phyloP scores from a whole-genome alignment of 208 protist genomes.

The Angomonas deanei region DNA sequence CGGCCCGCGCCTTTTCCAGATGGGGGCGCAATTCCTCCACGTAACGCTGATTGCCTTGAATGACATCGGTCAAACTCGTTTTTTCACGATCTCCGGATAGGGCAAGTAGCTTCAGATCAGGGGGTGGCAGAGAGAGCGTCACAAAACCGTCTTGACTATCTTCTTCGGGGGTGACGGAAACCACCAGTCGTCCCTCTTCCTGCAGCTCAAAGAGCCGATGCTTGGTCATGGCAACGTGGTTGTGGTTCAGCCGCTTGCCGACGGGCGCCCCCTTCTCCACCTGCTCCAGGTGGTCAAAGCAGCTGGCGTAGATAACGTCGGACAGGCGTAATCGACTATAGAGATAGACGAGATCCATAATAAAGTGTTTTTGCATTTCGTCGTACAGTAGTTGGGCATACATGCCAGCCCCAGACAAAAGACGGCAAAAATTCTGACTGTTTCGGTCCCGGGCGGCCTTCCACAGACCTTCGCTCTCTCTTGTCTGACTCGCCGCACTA shows the following conservation, averaged over 20 bases:
- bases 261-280: background rate
- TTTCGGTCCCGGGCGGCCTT: background rate
- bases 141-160: background rate
- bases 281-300: background rate
- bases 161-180: background rate
- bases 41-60: background rate
- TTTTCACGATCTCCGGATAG: background rate
- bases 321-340: background rate
- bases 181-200: background rate
- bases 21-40: background rate
- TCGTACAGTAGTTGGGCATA: background rate
- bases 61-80: background rate
- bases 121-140: background rate
- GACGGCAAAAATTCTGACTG: too few species aligned
- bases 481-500: background rate
- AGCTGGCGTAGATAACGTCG: background rate
- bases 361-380: slow-evolving; percentile 6
- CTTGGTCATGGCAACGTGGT: background rate
- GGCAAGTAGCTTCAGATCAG: background rate
- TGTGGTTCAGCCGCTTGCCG: background rate
- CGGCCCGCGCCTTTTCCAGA: too few species aligned
- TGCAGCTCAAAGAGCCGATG: background rate
- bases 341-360: background rate
- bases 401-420: background rate
- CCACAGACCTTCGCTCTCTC: background rate